A percentile compares a stretch with the other conserved stretches of the same genome.
Conservation (phyloP, 805 yeast species). For the Candida yuanshanica region DNA sequence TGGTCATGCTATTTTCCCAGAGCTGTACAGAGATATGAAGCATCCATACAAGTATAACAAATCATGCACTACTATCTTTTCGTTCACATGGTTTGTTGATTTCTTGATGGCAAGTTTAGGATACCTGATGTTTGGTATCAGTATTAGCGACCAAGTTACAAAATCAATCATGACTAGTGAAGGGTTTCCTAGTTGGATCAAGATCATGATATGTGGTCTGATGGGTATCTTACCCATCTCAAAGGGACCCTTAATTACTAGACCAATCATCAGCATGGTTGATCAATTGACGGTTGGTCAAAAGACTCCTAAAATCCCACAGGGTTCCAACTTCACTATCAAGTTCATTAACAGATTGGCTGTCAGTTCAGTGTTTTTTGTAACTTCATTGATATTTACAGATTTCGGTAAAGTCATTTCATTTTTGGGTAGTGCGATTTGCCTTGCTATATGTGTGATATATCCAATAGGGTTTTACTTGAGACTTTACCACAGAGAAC, state of each 20-base stretch:
- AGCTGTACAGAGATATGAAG: slow-evolving; percentile 68
- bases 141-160: slow-evolving; percentile 67
- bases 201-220: slow-evolving; percentile 35
- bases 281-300: slow-evolving; percentile 32
- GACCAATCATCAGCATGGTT: slow-evolving; percentile 63
- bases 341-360: slow-evolving; percentile 14
- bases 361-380: slow-evolving; percentile 34
- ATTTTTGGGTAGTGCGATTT: slow-evolving; percentile 65
- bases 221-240: slow-evolving; percentile 74
- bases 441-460: slow-evolving; percentile 67
- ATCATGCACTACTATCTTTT: slow-evolving; percentile 50
- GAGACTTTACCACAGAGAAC: slow-evolving; percentile 35
- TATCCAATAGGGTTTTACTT: slow-evolving; percentile 64
- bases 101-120: slow-evolving; percentile 59
- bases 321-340: not conserved
- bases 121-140: slow-evolving; percentile 73
- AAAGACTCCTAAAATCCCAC: not conserved
- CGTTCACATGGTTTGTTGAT: slow-evolving; percentile 55
- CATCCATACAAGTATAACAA: slow-evolving; percentile 56
- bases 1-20: slow-evolving; percentile 81
- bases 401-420: slow-evolving; percentile 73
- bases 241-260: slow-evolving; percentile 66
- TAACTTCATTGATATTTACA: slow-evolving; percentile 52
- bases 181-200: slow-evolving; percentile 63
- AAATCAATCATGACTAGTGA: slow-evolving; percentile 60